Percentiles rank a stretch among this genome's conserved stretches.
These are phyloP conservation scores for Eucalyptus erythrocorys DNA, from an alignment of 345 rosid genomes.

Conservation along the genomic window DNA sequence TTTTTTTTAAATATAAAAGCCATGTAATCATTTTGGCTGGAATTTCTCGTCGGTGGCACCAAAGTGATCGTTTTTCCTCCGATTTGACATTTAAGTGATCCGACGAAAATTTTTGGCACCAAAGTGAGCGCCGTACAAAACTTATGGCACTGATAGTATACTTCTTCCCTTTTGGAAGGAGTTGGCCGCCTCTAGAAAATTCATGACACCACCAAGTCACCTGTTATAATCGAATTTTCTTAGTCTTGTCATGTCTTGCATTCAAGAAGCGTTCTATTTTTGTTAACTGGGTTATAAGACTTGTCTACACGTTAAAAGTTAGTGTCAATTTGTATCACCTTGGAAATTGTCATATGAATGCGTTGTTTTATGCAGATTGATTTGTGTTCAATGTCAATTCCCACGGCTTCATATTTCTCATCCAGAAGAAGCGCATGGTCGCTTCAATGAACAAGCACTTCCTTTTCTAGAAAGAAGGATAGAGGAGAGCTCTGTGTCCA, in stretches of 20 bases:
- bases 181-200: neutral
- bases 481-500: neutral
- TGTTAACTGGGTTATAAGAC: neutral
- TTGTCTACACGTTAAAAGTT: neutral
- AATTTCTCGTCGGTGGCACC: no score
- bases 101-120: no score
- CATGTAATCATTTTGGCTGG: no score
- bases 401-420: no score
- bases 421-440: no score
- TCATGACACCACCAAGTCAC: neutral
- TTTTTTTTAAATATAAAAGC: no score
- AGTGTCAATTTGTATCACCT: neutral
- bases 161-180: neutral
- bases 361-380: no score
- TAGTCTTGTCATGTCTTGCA: neutral
- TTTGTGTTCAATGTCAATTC: no score
- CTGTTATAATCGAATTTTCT: fast-evolving
- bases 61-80: no score
- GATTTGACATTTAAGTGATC: no score
- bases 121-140: no score
- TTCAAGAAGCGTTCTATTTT: neutral
- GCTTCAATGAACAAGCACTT: neutral
- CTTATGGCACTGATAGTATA: no score
- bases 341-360: neutral
- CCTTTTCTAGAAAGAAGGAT: neutral